Evolutionary conservation across 306 rosid species (phyloP).

Genomic region (Morella rubra): DNA sequence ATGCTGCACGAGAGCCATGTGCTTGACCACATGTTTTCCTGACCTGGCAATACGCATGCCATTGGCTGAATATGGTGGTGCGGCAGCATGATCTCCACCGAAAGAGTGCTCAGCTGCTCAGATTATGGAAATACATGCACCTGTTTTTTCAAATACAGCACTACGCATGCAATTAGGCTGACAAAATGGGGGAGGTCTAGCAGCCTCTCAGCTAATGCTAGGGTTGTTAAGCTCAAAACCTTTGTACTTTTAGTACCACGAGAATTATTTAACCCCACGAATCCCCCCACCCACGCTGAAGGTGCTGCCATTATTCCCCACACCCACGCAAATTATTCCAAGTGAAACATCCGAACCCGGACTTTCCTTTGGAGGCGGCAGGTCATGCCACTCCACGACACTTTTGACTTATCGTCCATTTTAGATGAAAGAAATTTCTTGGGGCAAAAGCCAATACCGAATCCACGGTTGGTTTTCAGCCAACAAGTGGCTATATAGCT

Average conservation of each 20-base stretch:
- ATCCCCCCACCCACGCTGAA: no score
- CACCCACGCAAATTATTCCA: no score
- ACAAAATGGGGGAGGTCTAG: neutral
- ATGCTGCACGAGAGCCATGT: constrained; percentile 39
- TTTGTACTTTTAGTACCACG: no score
- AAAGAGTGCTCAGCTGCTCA: neutral
- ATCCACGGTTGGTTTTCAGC: neutral
- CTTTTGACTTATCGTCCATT: neutral
- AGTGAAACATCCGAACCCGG: no score
- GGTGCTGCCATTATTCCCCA: no score
- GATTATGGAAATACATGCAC: neutral
- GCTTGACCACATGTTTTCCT: constrained; percentile 31
- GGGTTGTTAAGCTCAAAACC: neutral
- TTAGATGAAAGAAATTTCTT: neutral
- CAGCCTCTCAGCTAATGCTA: neutral
- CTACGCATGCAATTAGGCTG: constrained; percentile 10
- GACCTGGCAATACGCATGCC: constrained; percentile 14
- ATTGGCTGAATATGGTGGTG: constrained; percentile 49
- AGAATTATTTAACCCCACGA: no score
- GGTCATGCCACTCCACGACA: neutral
- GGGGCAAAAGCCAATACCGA: neutral
- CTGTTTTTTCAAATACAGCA: constrained; percentile 5
- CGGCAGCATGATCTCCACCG: constrained; percentile 44
- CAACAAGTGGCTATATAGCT: neutral
- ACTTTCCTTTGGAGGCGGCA: no score